Conservation (phyloP, 140 eudicot genomes). For the Oenanthe javanica region DNA sequence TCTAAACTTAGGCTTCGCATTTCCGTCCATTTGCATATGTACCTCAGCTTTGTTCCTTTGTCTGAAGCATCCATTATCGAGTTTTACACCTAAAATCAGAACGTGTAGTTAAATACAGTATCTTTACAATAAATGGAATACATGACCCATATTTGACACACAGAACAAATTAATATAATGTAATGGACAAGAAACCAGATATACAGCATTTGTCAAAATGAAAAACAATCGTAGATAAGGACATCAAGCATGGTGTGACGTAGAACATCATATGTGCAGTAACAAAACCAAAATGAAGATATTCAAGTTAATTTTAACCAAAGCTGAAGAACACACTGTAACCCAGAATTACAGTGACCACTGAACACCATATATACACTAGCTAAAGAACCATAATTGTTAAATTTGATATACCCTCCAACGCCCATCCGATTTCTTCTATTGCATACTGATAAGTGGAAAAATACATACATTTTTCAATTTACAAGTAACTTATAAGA, state of each 20-base stretch:
- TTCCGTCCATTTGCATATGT: slow-evolving; percentile 30
- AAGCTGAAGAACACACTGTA: background rate
- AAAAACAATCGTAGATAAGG: background rate
- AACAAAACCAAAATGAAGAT: background rate
- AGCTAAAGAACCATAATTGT: background rate
- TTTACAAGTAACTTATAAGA: too few relatives aligned
- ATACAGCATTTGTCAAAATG: background rate
- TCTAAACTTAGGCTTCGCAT: slow-evolving; percentile 18
- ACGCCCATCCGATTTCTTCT: too few relatives aligned
- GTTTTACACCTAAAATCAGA: slow-evolving; percentile 25
- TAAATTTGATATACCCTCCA: too few relatives aligned
- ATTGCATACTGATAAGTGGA: too few relatives aligned
- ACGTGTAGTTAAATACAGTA: background rate
- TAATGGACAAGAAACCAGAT: background rate
- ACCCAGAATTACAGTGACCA: background rate
- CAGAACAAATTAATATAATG: background rate
- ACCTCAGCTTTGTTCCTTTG: slow-evolving; percentile 28
- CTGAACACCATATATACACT: background rate
- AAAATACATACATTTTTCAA: too few relatives aligned
- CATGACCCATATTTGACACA: background rate
- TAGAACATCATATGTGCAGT: background rate
- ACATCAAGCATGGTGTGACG: background rate
- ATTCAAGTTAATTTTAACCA: background rate
- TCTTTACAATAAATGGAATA: background rate
- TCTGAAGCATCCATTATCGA: slow-evolving; percentile 45